Evolutionary conservation across 2,329 filamentous ascomycete species (phyloP).

Genomic region (Beauveria sp.): DNA sequence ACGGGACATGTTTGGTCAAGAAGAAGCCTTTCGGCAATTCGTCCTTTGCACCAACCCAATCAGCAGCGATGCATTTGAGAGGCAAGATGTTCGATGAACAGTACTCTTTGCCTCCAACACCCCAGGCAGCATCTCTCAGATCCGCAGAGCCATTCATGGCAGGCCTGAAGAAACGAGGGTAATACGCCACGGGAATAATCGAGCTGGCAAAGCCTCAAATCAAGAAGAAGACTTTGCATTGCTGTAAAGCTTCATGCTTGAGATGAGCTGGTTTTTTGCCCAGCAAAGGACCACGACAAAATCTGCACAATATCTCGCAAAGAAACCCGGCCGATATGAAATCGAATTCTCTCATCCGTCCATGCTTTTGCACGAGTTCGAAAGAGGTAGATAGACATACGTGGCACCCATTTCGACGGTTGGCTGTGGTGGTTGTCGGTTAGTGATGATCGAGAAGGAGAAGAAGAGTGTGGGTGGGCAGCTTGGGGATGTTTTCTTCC

Average conservation of each 20-base stretch:
- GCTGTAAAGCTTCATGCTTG: background rate
- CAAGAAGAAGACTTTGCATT: background rate
- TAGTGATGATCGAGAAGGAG: constrained; percentile 26
- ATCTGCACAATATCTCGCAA: constrained; percentile 32
- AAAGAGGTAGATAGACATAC: constrained; percentile 41
- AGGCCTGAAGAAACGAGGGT: constrained; percentile 48
- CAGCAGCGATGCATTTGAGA: constrained; percentile 66
- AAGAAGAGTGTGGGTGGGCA: background rate
- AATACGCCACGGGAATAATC: constrained; percentile 50
- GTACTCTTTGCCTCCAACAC: constrained; percentile 38
- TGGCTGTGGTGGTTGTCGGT: constrained; percentile 29
- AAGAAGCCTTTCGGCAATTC: constrained; percentile 3
- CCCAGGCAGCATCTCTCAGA: constrained; percentile 16
- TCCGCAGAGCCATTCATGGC: constrained; percentile 35
- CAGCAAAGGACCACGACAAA: constrained; percentile 77
- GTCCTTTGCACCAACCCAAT: background rate
- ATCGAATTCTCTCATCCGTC: constrained; percentile 20
- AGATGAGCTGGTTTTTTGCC: constrained; percentile 31
- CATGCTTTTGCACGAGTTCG: constrained; percentile 25
- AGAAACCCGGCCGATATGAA: constrained; percentile 23
- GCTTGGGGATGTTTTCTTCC: constrained; percentile 3
- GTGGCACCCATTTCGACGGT: constrained; percentile 39
- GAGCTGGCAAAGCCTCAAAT: constrained; percentile 55
- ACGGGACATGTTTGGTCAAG: constrained; percentile 18
- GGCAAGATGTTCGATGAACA: constrained; percentile 60